Base-by-base conservation (phyloP, 75 land plant species). In the Pinus albicaulis region DNA sequence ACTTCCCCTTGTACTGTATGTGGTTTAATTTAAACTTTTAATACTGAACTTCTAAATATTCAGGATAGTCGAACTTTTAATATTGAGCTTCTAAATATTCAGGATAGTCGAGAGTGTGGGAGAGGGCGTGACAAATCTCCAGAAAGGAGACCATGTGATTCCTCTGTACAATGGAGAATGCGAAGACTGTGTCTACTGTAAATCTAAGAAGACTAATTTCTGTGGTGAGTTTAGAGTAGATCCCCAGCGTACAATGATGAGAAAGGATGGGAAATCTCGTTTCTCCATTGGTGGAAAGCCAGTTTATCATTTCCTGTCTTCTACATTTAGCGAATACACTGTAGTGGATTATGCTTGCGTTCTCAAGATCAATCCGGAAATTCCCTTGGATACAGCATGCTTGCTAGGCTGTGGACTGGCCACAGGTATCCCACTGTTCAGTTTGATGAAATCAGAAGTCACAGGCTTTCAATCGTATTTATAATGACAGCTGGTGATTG, bases 101-200 rank as follows among this genome's bases (percentile, higher is more conserved):
- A 92, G 98, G 61, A 76, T 92, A 24, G 87, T 95, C 11, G 98
- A 95, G 82, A 95, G 98, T 78, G 90, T 89, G 34, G 98, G 95
- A 13, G 95, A 92, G 74, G 93, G 90, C 0, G 87, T 95, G 28
- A 84, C 72, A n/a, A 95, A 89, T 59, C 16, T 95, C 71, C 61
- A 72, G 2, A 36, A 70, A 52, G 98, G 98, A 17, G 98, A 95
- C 60, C 90, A 85, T 59, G 95, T 92, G 5, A 34, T 95, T 34
- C 98, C 98, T 12, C 53, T 90, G 5, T 92, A 86, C 82, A 87
- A 76, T 12, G 95, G 95, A 12, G 98, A 95, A 73, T 95, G 98
- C 57, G 64, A 81, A 1, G 73, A 77, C 0, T 95, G 95, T 80
- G 73, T 7, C 3, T 60, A 74, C 72, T 95, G 95, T 71, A 76